Conservation (phyloP, 228 moss, liverwort and hornwort genomes). For the Sphagnum magellanicum region DNA sequence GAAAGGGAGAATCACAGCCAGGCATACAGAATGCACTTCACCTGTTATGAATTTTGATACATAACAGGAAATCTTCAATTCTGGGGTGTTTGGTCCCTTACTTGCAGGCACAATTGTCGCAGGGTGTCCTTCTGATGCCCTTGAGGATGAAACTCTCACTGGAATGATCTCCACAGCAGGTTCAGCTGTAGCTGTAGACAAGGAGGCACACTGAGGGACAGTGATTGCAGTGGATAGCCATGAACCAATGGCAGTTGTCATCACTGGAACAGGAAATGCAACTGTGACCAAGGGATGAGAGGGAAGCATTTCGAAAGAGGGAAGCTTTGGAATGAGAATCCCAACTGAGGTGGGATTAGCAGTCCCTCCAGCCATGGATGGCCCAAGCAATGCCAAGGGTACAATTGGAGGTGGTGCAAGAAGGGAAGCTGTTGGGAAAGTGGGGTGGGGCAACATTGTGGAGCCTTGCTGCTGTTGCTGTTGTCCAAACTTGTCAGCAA, state of each 20-base stretch:
- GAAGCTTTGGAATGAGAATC: slow-evolving; percentile 7
- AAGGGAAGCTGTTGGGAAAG: slow-evolving; percentile 12
- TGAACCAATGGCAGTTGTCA: slow-evolving; percentile 11
- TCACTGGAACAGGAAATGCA: slow-evolving; percentile 10
- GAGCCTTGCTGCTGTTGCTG: slow-evolving; percentile 20
- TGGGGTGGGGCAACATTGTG: slow-evolving; percentile 12
- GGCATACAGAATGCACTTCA: too few species aligned
- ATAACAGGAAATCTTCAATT: background rate
- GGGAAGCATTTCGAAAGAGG: slow-evolving; percentile 3
- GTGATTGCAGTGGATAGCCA: slow-evolving; percentile 16
- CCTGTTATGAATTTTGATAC: too few species aligned
- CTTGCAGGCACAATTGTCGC: slow-evolving; percentile 3
- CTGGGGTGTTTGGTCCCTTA: background rate
- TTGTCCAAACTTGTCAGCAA: slow-evolving; percentile 34
- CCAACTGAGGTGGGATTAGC: background rate
- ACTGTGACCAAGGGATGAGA: slow-evolving; percentile 11
- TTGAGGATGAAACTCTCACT: slow-evolving; percentile 1
- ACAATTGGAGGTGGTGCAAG: slow-evolving; percentile 5
- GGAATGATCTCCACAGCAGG: slow-evolving; percentile 5
- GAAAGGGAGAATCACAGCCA: too few species aligned
- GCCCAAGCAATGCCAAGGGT: slow-evolving; percentile 6
- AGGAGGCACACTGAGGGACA: slow-evolving; percentile 3
- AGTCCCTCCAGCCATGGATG: slow-evolving; percentile 7
- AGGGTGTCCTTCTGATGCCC: slow-evolving; percentile 4
- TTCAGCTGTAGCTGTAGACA: slow-evolving; percentile 1